Base-by-base conservation (phyloP, 148 eudicot genomes). In the Rhododendron kiyosumense region DNA sequence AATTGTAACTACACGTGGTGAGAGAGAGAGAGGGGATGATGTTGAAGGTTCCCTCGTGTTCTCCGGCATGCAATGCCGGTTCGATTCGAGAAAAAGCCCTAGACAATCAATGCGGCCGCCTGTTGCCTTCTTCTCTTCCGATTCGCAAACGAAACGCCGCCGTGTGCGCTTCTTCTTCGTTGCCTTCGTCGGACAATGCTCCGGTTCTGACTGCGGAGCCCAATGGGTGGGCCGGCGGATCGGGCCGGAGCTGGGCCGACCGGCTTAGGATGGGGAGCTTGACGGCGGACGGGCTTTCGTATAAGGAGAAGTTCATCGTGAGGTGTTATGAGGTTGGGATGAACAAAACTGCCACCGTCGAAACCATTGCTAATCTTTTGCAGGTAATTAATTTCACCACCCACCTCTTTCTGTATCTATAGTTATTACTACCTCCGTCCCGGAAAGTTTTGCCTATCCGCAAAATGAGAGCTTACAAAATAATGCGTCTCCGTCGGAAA, bases 261-360 rank as follows among this genome's bases (percentile, higher is more conserved):
- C 87, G 86, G 88, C 86, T 96, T 36, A 82, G 98, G 87, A 69
- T 92, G 77, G 99, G 98, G 48, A 93, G 94, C 81, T 92, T 96
- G 92, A 86, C 92, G 57, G 96, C 92, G 65, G 95, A 95, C 85
- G 94, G 97, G 11, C 67, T 95, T 84, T 93, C 97, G 4, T 96
- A 94, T 84, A 95, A 95, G 86, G 99, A 96, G 90, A 93, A 90
- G 82, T 96, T 95, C 87, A 92, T 96, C 14, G 93, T 96, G 7
- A 90, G 99, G 86, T 88, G 93, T 76, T 95, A 96, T 88, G 99
- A 96, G 85, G 99, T 95, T 89, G 98, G 99, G 90, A 93, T 93
- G 81, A 94, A 95, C 86, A 96, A 96, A 79, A 95, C 98, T 88
- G 99, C 97, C 46, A 95, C 99, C 76, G 94, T 96, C 86, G 97